Base-by-base conservation (phyloP, 2,329 filamentous ascomycete genomes). In the Colletotrichum theobromicola region DNA sequence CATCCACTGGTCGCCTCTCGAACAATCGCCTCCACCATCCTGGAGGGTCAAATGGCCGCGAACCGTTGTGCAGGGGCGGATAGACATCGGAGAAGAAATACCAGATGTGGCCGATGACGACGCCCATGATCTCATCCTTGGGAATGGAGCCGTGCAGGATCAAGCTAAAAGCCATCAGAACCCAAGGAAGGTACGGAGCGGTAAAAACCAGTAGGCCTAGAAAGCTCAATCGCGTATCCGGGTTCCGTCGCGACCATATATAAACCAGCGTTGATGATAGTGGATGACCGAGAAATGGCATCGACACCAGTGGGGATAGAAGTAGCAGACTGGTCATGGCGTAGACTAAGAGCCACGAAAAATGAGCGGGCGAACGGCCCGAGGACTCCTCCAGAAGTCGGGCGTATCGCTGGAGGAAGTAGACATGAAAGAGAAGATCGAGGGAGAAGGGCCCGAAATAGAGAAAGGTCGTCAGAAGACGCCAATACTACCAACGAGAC, bases 21-120 rank as follows among this genome's bases (percentile, higher is more conserved):
- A 98, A 98, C 21, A 98, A 81, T 55, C 95, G 90, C 72, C 94
- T 90, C 96, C 96, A 99, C 93, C 95, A 98, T 74, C 87, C 86
- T 0, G 97, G 97, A 46, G 97, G 96, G 79, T 98, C 96, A 62
- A 99, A 88, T 1, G 97, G 97, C 70, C 94, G 90, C 66, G 94
- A 93, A 21, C 95, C 95, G 76, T 94, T 92, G 84, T 98, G 94
- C 57, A 98, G 90, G 4, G 95, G 94, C 5, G 97, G 97, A 84
- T 98, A 99, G 18, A 99, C 96, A 83, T 99, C 97, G 74, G 93
- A 94, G 84, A 98, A 98, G 86, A 98, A 99, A 84, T 98, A 99
- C 94, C 96, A 98, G 53, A 98, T 90, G 84, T 99, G 97, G 12
- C 97, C 97, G 50, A 98, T 96, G 12, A 97, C 92, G 18, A 98